Conservation (phyloP, 2,329 filamentous ascomycete genomes). For the Penicillium sumatraense region DNA sequence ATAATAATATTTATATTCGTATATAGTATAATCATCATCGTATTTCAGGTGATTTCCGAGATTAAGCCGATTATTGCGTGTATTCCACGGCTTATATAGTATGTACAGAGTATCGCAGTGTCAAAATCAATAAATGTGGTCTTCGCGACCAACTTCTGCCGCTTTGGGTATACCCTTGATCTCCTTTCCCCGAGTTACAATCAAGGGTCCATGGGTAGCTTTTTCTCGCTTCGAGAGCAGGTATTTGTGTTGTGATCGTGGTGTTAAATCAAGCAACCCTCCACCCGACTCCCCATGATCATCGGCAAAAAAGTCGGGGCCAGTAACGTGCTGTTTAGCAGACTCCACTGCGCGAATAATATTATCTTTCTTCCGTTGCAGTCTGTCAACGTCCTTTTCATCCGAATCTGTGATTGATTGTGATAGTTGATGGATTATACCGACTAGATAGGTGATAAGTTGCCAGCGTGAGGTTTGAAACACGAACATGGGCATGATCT, state of each 20-base stretch:
- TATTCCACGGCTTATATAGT: not conserved
- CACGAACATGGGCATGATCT: constrained; percentile 83
- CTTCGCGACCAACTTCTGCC: constrained; percentile 46
- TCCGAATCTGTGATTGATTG: constrained; percentile 49
- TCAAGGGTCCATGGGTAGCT: constrained; percentile 24
- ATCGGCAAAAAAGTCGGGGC: constrained; percentile 87
- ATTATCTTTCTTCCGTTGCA: constrained; percentile 62
- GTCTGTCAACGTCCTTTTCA: constrained; percentile 48
- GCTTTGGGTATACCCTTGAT: constrained; percentile 68
- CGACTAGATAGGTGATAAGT: constrained; percentile 71
- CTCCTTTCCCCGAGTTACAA: constrained; percentile 31
- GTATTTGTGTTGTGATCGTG: constrained; percentile 27
- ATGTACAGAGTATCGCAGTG: not conserved
- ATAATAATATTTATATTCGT: no score
- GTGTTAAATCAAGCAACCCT: constrained; percentile 36
- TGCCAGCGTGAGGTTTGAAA: constrained; percentile 86
- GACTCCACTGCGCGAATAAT: constrained; percentile 75
- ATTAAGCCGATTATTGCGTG: constrained; percentile 1
- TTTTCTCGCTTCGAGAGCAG: constrained; percentile 29
- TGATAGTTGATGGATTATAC: constrained; percentile 61
- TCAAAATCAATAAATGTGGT: constrained; percentile 40
- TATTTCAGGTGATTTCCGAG: not conserved
- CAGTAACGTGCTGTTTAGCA: constrained; percentile 79
- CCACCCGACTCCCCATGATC: constrained; percentile 41
- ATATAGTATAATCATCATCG: not conserved